These are phyloP conservation scores for Conringia planisiliqua DNA, from an alignment of 345 rosid species.

Conservation along the genomic window DNA sequence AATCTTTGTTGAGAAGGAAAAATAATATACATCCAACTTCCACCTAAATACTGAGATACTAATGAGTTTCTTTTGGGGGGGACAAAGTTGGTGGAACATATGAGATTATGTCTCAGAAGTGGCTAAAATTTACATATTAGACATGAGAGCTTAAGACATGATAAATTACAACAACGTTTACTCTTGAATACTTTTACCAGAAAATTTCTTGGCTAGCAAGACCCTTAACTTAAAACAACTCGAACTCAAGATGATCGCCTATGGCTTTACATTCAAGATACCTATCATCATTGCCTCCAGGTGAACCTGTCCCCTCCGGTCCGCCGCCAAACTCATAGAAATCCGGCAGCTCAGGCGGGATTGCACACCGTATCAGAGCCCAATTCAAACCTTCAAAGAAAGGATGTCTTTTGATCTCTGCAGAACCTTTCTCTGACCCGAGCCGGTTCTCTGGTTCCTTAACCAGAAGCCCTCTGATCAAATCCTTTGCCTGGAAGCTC, in stretches of 20 bases:
- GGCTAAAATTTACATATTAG: conserved; percentile 21
- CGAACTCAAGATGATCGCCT: conserved; percentile 91
- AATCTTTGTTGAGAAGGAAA: background rate
- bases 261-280: conserved; percentile 71
- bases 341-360: conserved; percentile 83
- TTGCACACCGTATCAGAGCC: conserved; percentile 90
- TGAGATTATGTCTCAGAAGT: background rate
- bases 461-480: conserved; percentile 71
- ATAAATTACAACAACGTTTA: conserved; percentile 19
- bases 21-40: background rate
- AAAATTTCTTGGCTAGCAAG: background rate
- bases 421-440: conserved; percentile 83
- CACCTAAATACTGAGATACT: background rate
- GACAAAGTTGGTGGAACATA: background rate
- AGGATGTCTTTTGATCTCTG: conserved; percentile 92
- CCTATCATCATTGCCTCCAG: conserved; percentile 40
- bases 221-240: conserved; percentile 48
- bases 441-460: conserved; percentile 88
- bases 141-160: background rate
- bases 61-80: background rate
- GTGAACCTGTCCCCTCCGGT: conserved; percentile 27
- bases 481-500: conserved; percentile 84
- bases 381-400: conserved; percentile 92
- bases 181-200: conserved; percentile 13
- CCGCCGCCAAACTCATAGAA: conserved; percentile 48